Conservation (phyloP, 2,329 filamentous ascomycete species). For the Fusarium humuli region DNA sequence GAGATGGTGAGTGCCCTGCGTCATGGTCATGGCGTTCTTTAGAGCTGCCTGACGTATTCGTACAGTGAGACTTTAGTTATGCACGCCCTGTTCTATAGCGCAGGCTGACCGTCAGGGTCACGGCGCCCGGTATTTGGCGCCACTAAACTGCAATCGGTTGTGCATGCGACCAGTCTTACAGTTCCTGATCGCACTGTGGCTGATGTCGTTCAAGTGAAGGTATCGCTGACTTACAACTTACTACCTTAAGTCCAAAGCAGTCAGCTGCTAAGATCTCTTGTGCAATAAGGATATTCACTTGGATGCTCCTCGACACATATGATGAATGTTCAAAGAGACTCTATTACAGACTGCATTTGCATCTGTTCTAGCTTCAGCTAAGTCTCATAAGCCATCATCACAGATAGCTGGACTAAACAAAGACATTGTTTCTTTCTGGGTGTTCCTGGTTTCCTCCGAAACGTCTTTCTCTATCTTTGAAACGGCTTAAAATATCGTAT, state of each 20-base stretch:
- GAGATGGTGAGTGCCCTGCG: constrained; percentile 24
- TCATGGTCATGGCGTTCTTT: constrained; percentile 32
- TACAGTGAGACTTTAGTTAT: constrained; percentile 24
- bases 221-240: neutral
- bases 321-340: no score
- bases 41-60: constrained; percentile 34
- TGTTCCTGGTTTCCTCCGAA: neutral
- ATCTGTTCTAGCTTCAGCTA: neutral
- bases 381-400: neutral
- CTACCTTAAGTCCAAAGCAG: no score
- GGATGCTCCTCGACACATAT: neutral
- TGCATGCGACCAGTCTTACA: constrained; percentile 24
- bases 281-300: rapidly evolving
- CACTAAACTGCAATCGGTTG: constrained; percentile 32
- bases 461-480: neutral
- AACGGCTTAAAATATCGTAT: neutral
- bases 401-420: neutral
- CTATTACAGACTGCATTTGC: neutral
- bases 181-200: neutral
- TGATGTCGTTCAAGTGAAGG: neutral
- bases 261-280: neutral
- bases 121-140: constrained; percentile 7
- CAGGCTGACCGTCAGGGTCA: constrained; percentile 29
- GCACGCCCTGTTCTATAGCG: constrained; percentile 19
- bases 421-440: neutral